phyloP scores from a whole-genome alignment of 2,329 filamentous ascomycete genomes.

The Colletotrichum endophyticum region DNA sequence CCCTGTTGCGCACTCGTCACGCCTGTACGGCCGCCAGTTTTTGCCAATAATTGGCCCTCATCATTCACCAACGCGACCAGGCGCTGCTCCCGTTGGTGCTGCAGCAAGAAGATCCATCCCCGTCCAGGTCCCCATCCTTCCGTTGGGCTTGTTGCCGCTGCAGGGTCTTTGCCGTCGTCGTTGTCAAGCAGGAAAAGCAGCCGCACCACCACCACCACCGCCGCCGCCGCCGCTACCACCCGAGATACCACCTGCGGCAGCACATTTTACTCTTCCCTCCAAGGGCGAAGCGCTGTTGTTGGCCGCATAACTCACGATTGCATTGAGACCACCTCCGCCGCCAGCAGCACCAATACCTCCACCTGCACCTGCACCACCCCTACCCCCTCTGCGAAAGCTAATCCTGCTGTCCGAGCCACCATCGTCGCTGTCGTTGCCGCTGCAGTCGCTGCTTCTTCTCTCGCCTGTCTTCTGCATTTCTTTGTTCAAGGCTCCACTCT shows the following conservation, averaged over 20 bases:
- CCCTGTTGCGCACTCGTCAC: neutral
- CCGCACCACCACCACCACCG: neutral
- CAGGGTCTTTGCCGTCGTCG: neutral
- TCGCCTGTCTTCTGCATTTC: constrained; percentile 1
- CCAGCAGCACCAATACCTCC: neutral
- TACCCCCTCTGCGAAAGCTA: neutral
- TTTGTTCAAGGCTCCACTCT: constrained; percentile 16
- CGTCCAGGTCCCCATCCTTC: neutral
- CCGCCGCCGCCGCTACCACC: neutral
- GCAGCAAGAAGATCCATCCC: neutral
- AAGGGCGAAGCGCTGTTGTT: neutral
- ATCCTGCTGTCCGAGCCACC: constrained; percentile 12
- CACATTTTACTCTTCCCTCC: neutral
- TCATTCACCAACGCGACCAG: neutral
- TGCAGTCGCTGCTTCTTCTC: neutral
- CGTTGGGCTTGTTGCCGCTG: neutral
- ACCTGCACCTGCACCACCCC: neutral
- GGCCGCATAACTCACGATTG: constrained; percentile 9
- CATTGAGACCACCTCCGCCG: neutral
- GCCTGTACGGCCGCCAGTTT: neutral
- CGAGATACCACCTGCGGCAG: neutral
- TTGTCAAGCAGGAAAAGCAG: neutral
- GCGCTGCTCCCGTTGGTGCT: neutral
- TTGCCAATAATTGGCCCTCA: constrained; percentile 5
- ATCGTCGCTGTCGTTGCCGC: neutral